These are phyloP conservation scores for Periconia macrospinosa DNA, from an alignment of 2,329 filamentous ascomycete species.

Conservation along the genomic window DNA sequence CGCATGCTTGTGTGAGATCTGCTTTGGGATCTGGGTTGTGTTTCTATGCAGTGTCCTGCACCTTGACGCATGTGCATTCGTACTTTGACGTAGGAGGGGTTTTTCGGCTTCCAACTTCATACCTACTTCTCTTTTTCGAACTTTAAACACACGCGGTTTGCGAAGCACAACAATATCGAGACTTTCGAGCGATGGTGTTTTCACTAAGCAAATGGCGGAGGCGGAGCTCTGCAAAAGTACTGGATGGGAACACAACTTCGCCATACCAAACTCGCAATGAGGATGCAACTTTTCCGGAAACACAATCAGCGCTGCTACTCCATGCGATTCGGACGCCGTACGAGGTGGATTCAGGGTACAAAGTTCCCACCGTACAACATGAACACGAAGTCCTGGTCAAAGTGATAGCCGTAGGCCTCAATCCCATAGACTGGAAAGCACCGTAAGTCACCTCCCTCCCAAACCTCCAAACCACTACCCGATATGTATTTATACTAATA, in stretches of 20 bases:
- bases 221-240: slow-evolving; percentile 5
- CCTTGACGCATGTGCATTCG: neutral
- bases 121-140: neutral
- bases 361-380: slow-evolving; percentile 49
- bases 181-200: neutral
- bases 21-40: too few relatives aligned
- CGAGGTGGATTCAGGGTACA: slow-evolving; percentile 47
- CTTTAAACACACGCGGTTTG: neutral
- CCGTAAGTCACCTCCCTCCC: slow-evolving; percentile 57
- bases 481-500: neutral
- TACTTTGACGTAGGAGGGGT: neutral
- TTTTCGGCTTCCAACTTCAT: neutral
- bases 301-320: slow-evolving; percentile 55
- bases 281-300: slow-evolving; percentile 11
- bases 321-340: slow-evolving; percentile 57
- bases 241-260: neutral
- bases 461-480: neutral
- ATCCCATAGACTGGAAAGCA: slow-evolving; percentile 77
- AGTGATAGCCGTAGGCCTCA: slow-evolving; percentile 67
- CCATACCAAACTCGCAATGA: slow-evolving; percentile 8
- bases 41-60: neutral
- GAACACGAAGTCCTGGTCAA: slow-evolving; percentile 64
- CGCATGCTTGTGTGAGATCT: too few relatives aligned
- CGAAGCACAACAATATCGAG: neutral
- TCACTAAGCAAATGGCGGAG: slow-evolving; percentile 15